Percentiles rank a stretch among this genome's conserved stretches.
Conservation (phyloP, 495 filamentous ascomycete species). For the Diplogelasinospora grovesii region DNA sequence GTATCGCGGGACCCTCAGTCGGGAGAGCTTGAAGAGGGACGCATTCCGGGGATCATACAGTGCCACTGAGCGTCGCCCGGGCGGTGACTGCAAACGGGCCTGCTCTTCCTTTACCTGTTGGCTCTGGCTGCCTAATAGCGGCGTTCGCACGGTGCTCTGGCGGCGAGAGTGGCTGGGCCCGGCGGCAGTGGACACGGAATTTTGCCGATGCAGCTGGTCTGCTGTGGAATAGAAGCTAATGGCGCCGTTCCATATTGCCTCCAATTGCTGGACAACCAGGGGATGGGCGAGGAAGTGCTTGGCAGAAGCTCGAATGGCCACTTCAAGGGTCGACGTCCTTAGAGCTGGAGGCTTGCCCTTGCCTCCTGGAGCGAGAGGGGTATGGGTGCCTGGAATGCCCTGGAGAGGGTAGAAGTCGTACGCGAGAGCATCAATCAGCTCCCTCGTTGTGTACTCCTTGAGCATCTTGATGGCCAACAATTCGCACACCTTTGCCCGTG, state of each 20-base stretch:
- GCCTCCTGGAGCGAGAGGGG: conserved; percentile 30
- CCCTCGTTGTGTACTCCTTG: conserved; percentile 79
- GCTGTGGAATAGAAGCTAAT: conserved; percentile 86
- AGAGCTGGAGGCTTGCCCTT: conserved; percentile 46
- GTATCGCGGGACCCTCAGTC: conserved; percentile 84
- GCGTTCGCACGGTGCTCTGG: conserved; percentile 33
- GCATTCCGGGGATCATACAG: conserved; percentile 89
- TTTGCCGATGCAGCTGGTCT: conserved; percentile 66
- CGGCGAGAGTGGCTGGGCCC: conserved; percentile 20
- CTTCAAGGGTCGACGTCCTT: conserved; percentile 80
- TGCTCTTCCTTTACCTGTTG: conserved; percentile 34
- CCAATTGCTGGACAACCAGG: conserved; percentile 81
- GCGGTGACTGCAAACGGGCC: conserved; percentile 21
- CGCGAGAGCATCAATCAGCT: conserved; percentile 84
- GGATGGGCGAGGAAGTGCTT: conserved; percentile 88
- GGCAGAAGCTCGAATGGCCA: conserved; percentile 82
- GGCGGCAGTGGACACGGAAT: conserved; percentile 11
- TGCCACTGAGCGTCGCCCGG: conserved; percentile 65
- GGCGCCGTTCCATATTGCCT: conserved; percentile 92
- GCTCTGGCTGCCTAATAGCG: conserved; percentile 36
- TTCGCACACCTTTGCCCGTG: conserved; percentile 81
- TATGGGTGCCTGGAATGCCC: conserved; percentile 48
- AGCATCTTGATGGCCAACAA: conserved; percentile 85
- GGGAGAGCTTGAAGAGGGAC: conserved; percentile 81
- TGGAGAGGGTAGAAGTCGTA: conserved; percentile 94